These are phyloP conservation scores for Brettanomyces bruxellensis DNA, from an alignment of 805 yeast species.

Conservation along the genomic window DNA sequence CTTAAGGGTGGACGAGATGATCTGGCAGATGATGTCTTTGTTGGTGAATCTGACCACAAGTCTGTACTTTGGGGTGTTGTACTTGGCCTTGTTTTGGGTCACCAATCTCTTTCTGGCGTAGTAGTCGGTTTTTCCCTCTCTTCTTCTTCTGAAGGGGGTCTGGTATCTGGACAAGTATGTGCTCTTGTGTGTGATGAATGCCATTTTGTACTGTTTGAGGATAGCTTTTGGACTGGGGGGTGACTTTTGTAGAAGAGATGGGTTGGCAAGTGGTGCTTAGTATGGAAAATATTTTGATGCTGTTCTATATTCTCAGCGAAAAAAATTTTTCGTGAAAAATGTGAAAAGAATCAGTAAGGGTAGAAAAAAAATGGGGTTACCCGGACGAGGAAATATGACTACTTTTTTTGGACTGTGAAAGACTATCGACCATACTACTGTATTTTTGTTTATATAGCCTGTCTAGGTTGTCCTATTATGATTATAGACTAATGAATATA, in stretches of 20 bases:
- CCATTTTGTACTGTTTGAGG: slow-evolving; percentile 40
- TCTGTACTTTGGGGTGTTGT: slow-evolving; percentile 99
- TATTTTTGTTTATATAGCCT: too few relatives aligned
- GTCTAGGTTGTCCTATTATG: too few relatives aligned
- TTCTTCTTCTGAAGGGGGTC: slow-evolving; percentile 99
- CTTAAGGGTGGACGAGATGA: slow-evolving; percentile 90
- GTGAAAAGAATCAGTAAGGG: not conserved
- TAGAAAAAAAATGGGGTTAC: too few relatives aligned
- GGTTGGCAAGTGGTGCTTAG: too few relatives aligned
- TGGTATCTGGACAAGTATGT: slow-evolving; percentile 99
- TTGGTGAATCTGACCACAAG: slow-evolving; percentile 99
- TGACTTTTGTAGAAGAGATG: too few relatives aligned
- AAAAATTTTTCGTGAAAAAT: not conserved
- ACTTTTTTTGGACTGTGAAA: too few relatives aligned
- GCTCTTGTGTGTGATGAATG: slow-evolving; percentile 64
- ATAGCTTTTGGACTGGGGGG: not conserved
- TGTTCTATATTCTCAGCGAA: not conserved
- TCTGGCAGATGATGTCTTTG: slow-evolving; percentile 98
- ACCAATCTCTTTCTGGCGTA: slow-evolving; percentile 99
- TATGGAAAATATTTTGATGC: too few relatives aligned
- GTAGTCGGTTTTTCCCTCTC: slow-evolving; percentile 99
- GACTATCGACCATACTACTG: too few relatives aligned
- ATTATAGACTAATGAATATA: too few relatives aligned
- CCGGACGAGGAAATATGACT: too few relatives aligned
- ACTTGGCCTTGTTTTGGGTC: slow-evolving; percentile 99